A percentile compares a stretch with the other conserved stretches of the same genome.
phyloP scores from a whole-genome alignment of 2,329 filamentous ascomycete species.

The Tolypocladium amazonense region DNA sequence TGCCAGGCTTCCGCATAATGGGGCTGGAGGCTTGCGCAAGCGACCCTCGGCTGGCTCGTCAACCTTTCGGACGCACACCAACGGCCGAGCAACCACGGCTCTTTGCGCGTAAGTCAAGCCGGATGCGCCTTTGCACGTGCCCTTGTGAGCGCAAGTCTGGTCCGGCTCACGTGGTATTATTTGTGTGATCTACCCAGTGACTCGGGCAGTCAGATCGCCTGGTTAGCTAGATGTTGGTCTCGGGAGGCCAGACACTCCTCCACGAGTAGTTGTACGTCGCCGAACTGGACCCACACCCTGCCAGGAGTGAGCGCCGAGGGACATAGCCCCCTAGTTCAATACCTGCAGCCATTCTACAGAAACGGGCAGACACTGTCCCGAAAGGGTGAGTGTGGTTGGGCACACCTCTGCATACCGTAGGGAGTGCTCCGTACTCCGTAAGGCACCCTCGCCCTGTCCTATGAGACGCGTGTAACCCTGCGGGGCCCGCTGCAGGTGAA shows the following conservation, averaged over 20 bases:
- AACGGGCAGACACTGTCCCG: background rate
- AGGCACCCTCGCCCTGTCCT: background rate
- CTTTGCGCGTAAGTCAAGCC: background rate
- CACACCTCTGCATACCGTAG: background rate
- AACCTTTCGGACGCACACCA: background rate
- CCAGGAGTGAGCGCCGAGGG: background rate
- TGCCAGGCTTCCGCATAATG: background rate
- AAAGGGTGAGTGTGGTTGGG: background rate
- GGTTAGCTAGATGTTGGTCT: background rate
- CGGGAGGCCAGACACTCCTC: background rate
- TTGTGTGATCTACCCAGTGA: background rate
- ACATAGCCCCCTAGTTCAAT: background rate
- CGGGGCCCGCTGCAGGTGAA: background rate
- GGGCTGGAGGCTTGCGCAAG: background rate
- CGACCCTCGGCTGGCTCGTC: background rate
- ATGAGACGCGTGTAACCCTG: constrained; percentile 1
- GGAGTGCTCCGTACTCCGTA: too few species aligned
- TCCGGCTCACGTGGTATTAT: constrained; percentile 1
- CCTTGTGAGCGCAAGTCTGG: background rate
- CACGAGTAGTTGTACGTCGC: background rate
- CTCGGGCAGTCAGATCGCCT: background rate
- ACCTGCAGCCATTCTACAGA: background rate
- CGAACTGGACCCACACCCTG: constrained; percentile 1
- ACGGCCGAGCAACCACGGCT: background rate
- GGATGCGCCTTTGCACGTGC: background rate